Evolutionary conservation across 2,329 filamentous ascomycete genomes (phyloP).

Genomic region (Aspergillus hortae): DNA sequence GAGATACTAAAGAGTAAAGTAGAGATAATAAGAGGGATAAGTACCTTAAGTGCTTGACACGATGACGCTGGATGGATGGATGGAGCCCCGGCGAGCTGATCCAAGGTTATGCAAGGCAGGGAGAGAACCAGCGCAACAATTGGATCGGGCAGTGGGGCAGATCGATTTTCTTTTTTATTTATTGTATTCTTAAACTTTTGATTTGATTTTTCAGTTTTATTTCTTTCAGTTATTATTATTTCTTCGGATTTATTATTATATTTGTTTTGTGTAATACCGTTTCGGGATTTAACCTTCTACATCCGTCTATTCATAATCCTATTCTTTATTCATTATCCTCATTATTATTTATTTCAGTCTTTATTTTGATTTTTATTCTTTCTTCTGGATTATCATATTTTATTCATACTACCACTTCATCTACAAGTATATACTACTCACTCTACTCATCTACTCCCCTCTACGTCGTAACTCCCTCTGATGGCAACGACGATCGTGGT

Average conservation of each 20-base stretch:
- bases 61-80: conserved; percentile 23
- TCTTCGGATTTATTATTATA: neutral
- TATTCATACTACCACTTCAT: no score
- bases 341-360: no score
- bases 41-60: conserved; percentile 20
- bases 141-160: conserved; percentile 19
- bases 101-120: conserved; percentile 27
- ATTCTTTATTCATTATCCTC: no score
- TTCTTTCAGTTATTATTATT: neutral
- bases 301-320: conserved; percentile 10
- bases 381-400: no score
- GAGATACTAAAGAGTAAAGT: conserved; percentile 4
- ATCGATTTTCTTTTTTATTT: conserved; percentile 11
- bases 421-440: no score
- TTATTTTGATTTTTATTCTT: no score
- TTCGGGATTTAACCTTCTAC: neutral
- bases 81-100: conserved; percentile 19
- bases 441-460: no score
- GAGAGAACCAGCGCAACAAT: conserved; percentile 20
- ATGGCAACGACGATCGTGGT: conserved; percentile 24
- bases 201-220: conserved; percentile 3
- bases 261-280: neutral
- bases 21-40: conserved; percentile 14
- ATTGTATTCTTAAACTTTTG: conserved; percentile 5
- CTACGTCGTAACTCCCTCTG: no score